Conservation (phyloP, 495 filamentous ascomycete genomes). For the Penicillium desertorum region DNA sequence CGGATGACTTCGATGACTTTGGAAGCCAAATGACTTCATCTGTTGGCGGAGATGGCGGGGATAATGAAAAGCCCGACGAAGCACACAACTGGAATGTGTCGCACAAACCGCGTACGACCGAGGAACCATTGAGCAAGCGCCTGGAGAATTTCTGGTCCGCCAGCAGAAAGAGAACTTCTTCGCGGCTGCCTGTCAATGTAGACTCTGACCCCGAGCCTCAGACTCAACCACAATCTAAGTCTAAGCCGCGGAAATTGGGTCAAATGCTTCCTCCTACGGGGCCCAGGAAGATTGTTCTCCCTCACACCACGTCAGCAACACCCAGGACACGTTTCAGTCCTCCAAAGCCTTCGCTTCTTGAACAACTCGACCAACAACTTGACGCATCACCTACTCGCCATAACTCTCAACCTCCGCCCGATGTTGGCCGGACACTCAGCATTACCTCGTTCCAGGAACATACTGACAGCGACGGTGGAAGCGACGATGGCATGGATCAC, state of each 20-base stretch:
- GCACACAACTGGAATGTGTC: constrained; percentile 31
- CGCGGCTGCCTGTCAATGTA: not conserved
- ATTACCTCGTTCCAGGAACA: constrained; percentile 25
- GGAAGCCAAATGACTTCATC: constrained; percentile 38
- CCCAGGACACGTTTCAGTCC: constrained; percentile 48
- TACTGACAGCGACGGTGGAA: constrained; percentile 28
- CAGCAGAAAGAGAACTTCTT: constrained; percentile 33
- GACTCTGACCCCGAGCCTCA: constrained; percentile 11
- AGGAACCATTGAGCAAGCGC: constrained; percentile 44
- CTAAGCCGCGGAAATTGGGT: constrained; percentile 29
- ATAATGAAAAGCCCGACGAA: constrained; percentile 26
- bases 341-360: constrained; percentile 45
- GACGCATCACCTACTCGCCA: constrained; percentile 45
- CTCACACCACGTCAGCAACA: constrained; percentile 40
- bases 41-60: constrained; percentile 38
- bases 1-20: constrained; percentile 35
- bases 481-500: constrained; percentile 24
- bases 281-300: constrained; percentile 39
- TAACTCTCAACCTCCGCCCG: constrained; percentile 33
- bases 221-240: constrained; percentile 19
- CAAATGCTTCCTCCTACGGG: constrained; percentile 34
- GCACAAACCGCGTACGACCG: constrained; percentile 29
- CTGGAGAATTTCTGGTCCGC: constrained; percentile 45
- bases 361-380: constrained; percentile 41
- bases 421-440: constrained; percentile 24